Conservation (phyloP, 768 basidiomycete genomes). For the Hygrocybe coccinea region DNA sequence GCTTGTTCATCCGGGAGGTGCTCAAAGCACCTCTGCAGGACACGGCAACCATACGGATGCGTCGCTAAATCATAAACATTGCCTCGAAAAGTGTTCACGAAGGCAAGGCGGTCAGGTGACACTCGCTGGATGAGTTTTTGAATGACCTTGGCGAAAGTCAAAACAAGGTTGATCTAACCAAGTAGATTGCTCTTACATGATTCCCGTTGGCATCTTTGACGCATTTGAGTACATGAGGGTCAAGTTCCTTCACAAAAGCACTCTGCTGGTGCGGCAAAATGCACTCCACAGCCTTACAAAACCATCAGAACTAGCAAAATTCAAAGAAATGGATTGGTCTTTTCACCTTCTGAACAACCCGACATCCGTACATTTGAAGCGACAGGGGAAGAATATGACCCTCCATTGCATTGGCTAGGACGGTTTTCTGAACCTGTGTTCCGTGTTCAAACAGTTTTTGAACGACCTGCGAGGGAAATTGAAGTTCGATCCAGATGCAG, state of each 20-base stretch:
- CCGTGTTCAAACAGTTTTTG: slow-evolving; percentile 93
- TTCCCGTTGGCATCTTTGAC: slow-evolving; percentile 92
- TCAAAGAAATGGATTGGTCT: background rate
- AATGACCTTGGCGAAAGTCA: slow-evolving; percentile 52
- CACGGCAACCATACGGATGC: slow-evolving; percentile 92
- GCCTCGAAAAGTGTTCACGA: slow-evolving; percentile 70
- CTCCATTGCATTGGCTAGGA: slow-evolving; percentile 69
- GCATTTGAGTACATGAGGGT: slow-evolving; percentile 74
- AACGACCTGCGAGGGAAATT: slow-evolving; percentile 55
- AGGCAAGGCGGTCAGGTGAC: slow-evolving; percentile 66
- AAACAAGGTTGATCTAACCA: slow-evolving; percentile 1
- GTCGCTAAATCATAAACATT: slow-evolving; percentile 77
- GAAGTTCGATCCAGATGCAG: background rate
- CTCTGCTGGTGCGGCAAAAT: slow-evolving; percentile 75
- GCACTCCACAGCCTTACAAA: slow-evolving; percentile 72
- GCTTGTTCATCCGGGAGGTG: slow-evolving; percentile 67
- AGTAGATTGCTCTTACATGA: slow-evolving; percentile 56
- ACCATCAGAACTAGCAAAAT: slow-evolving; percentile 8
- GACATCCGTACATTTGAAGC: slow-evolving; percentile 92
- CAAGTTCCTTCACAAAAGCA: slow-evolving; percentile 70
- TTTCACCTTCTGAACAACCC: slow-evolving; percentile 86
- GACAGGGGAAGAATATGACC: slow-evolving; percentile 72
- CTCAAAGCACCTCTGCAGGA: slow-evolving; percentile 89
- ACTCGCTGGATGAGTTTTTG: slow-evolving; percentile 86
- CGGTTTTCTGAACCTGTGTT: slow-evolving; percentile 64